phyloP scores from a whole-genome alignment of 2,329 filamentous ascomycete species.

The Dactylellina sp. region DNA sequence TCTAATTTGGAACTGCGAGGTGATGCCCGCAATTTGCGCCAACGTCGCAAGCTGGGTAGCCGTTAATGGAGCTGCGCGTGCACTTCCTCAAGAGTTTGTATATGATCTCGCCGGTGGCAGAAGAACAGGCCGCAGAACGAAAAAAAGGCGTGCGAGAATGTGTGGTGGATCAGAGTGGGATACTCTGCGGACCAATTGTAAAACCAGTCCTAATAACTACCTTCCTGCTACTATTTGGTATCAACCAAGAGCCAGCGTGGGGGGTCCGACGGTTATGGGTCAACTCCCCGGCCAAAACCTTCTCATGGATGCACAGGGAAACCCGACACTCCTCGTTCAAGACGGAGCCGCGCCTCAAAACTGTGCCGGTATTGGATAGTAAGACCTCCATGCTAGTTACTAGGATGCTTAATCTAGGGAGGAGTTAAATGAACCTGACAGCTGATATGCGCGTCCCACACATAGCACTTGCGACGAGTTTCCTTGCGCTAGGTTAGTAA shows the following conservation, averaged over 20 bases:
- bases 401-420: background rate
- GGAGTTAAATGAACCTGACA: background rate
- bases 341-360: background rate
- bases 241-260: too few relatives aligned
- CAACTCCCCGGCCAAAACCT: too few relatives aligned
- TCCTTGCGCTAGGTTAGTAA: slow-evolving; percentile 1
- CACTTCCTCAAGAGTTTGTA: slow-evolving; percentile 3
- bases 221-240: too few relatives aligned
- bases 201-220: too few relatives aligned
- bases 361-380: background rate
- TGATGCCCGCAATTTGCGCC: slow-evolving; percentile 4
- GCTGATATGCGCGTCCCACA: background rate
- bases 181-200: too few relatives aligned
- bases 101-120: background rate
- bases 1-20: background rate
- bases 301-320: too few relatives aligned
- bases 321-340: background rate
- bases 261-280: too few relatives aligned
- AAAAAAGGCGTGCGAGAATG: background rate
- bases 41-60: background rate
- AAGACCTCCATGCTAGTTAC: background rate
- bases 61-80: background rate
- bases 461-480: slow-evolving; percentile 13
- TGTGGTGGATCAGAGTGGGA: too few relatives aligned
- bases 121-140: background rate